Evolutionary conservation across 305 asterid genomes (phyloP).

Genomic region (Petunia hybrid): DNA sequence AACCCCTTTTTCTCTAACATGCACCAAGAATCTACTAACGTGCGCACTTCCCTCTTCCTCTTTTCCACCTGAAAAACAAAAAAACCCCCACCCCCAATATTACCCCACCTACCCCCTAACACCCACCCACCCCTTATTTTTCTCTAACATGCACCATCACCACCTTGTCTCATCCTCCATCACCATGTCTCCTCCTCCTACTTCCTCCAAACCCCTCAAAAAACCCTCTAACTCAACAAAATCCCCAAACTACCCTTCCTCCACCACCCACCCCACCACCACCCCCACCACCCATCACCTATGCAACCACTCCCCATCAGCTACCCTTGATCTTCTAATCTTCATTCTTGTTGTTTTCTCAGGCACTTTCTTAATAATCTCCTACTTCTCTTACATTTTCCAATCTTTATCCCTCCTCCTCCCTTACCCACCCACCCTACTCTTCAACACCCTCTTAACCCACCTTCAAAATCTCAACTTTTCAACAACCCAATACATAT

Average conservation of each 20-base stretch:
- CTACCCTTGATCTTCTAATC: slow-evolving; percentile 90
- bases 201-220: slow-evolving; percentile 40
- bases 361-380: slow-evolving; percentile 69
- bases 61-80: slow-evolving; percentile 34
- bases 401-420: slow-evolving; percentile 71
- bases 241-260: slow-evolving; percentile 32
- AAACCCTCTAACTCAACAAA: slow-evolving; percentile 40
- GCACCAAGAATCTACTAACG: slow-evolving; percentile 28
- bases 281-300: slow-evolving; percentile 41
- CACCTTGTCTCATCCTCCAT: slow-evolving; percentile 46
- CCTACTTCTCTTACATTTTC: slow-evolving; percentile 74
- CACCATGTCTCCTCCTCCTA: slow-evolving; percentile 44
- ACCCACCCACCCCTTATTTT: not conserved
- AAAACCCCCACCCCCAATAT: slow-evolving; percentile 2
- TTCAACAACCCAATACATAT: slow-evolving; percentile 50
- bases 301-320: slow-evolving; percentile 78
- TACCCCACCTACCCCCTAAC: slow-evolving; percentile 24
- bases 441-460: slow-evolving; percentile 43
- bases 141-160: slow-evolving; percentile 64
- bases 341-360: slow-evolving; percentile 78
- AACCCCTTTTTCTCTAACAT: not conserved
- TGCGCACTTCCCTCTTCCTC: slow-evolving; percentile 39
- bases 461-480: slow-evolving; percentile 44
- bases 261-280: slow-evolving; percentile 34
- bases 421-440: slow-evolving; percentile 51